Evolutionary conservation across 139 green algal genomes (phyloP).

Genomic region (Chlorella ohadii): DNA sequence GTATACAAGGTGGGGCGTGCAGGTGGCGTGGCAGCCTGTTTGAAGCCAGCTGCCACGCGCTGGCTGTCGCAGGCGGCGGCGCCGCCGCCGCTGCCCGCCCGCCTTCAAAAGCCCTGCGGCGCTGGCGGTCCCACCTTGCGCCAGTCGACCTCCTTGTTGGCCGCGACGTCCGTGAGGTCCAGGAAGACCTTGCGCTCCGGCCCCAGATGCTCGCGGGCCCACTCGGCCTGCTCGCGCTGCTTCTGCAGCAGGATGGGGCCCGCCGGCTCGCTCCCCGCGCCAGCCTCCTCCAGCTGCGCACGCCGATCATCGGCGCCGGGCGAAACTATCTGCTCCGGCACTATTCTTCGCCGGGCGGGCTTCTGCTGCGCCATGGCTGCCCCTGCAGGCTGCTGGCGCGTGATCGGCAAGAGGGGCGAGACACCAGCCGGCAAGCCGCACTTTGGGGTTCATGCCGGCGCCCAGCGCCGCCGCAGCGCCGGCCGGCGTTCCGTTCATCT

Average conservation of each 20-base stretch:
- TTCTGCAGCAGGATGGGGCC: neutral
- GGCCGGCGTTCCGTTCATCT: too few relatives aligned
- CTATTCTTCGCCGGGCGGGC: conserved; percentile 35
- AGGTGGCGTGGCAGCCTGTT: neutral
- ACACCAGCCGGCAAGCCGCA: too few relatives aligned
- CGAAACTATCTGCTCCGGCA: conserved; percentile 31
- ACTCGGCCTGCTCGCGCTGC: conserved; percentile 2
- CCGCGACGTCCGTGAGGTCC: neutral
- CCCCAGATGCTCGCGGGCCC: conserved; percentile 20
- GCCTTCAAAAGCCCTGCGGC: neutral
- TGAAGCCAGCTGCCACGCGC: neutral
- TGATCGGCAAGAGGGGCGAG: too few relatives aligned
- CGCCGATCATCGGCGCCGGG: neutral
- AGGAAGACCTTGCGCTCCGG: conserved; percentile 21
- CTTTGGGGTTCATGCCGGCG: too few relatives aligned
- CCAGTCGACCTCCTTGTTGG: conserved; percentile 22
- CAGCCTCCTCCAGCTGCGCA: neutral
- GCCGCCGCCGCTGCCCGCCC: neutral
- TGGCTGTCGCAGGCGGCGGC: neutral
- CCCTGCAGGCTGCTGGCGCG: neutral
- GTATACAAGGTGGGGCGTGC: neutral
- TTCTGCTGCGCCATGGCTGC: conserved; percentile 6
- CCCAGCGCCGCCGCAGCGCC: too few relatives aligned
- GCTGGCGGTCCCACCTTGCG: neutral
- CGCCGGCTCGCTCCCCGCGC: neutral